Percentiles rank a stretch among this genome's conserved stretches.
Evolutionary conservation across 495 filamentous ascomycete species (phyloP).

Genomic region (Glarea lozoyensis): DNA sequence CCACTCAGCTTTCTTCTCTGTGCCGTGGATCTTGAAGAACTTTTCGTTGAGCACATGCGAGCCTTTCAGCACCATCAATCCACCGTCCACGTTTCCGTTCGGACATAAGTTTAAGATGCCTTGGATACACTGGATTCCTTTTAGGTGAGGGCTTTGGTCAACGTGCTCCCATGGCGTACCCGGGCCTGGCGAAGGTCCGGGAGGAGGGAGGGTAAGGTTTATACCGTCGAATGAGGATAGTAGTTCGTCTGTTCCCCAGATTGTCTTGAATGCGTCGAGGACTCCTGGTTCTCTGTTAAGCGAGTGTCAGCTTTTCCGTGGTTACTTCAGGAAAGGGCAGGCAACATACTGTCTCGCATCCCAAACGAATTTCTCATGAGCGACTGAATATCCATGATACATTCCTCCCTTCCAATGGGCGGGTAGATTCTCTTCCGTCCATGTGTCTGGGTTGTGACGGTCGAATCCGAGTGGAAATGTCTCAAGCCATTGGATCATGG

Average conservation of each 20-base stretch:
- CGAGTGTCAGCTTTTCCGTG: no score
- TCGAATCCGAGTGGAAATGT: constrained; percentile 27
- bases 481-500: constrained; percentile 9
- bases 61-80: constrained; percentile 24
- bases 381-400: constrained; percentile 29
- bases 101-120: constrained; percentile 33
- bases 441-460: constrained; percentile 29
- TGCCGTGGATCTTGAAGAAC: constrained; percentile 27
- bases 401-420: constrained; percentile 35
- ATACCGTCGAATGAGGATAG: constrained; percentile 37
- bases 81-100: constrained; percentile 30
- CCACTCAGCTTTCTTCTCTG: constrained; percentile 21
- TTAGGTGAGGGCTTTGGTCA: constrained; percentile 21
- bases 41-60: constrained; percentile 25
- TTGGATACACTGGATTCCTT: constrained; percentile 31
- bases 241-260: constrained; percentile 31
- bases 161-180: constrained; percentile 21
- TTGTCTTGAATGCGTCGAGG: constrained; percentile 30
- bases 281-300: constrained; percentile 39
- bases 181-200: background rate
- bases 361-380: constrained; percentile 38
- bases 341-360: constrained; percentile 26
- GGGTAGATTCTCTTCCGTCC: constrained; percentile 27
- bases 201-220: constrained; percentile 3
- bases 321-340: no score